phyloP scores from a whole-genome alignment of 352 stramenopile species.

The Albugo candida region DNA sequence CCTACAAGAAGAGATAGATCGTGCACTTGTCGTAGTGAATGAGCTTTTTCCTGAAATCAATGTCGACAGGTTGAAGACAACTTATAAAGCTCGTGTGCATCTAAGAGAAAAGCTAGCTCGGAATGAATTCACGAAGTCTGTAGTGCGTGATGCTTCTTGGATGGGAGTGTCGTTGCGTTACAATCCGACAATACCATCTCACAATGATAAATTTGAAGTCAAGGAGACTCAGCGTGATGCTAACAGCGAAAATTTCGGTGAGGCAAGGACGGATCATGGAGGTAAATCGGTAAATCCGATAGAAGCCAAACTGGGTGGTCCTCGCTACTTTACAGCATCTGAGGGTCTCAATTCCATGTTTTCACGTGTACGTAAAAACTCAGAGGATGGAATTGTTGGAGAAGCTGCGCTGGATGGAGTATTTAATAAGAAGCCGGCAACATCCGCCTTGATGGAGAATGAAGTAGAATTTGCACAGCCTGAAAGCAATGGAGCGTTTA shows the following conservation, averaged over 20 bases:
- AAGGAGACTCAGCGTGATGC: conserved; percentile 4
- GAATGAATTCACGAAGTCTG: conserved; percentile 22
- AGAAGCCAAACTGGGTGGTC: conserved; percentile 18
- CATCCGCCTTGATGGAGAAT: background rate
- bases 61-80: conserved; percentile 27
- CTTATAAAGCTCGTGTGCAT: too few species aligned
- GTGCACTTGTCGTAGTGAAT: conserved; percentile 26
- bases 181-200: conserved; percentile 24
- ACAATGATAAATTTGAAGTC: conserved; percentile 31
- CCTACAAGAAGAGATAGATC: conserved; percentile 28
- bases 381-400: conserved; percentile 49
- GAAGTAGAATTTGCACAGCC: conserved; percentile 3
- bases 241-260: conserved; percentile 7
- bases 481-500: conserved; percentile 16
- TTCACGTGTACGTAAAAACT: conserved; percentile 61
- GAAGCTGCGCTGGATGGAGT: conserved; percentile 61
- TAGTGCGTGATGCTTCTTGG: conserved; percentile 55
- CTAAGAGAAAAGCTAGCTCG: conserved; percentile 15
- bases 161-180: conserved; percentile 59
- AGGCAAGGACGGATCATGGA: background rate
- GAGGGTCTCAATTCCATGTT: conserved; percentile 42
- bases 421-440: conserved; percentile 11
- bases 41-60: conserved; percentile 50
- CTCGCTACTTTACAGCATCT: conserved; percentile 53
- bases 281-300: too few species aligned